These are phyloP conservation scores for Hemisphaericaspora nanyangensis DNA, from an alignment of 805 yeast genomes.

Conservation along the genomic window DNA sequence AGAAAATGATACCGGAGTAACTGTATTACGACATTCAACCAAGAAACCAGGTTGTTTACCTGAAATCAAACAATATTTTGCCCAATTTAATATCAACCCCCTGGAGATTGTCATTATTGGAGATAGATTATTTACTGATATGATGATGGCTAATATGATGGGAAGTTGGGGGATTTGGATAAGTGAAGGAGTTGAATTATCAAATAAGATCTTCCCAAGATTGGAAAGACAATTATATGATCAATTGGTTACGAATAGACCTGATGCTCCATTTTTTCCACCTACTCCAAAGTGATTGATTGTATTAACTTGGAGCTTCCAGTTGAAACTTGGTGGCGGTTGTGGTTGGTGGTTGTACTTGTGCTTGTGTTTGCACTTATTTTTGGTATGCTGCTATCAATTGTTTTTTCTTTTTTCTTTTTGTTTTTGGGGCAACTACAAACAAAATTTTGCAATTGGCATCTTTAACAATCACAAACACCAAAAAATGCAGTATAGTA, in stretches of 20 bases:
- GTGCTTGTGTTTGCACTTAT: no score
- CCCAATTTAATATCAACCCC: conserved; percentile 44
- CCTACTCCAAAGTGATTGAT: conserved; percentile 12
- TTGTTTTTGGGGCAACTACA: no score
- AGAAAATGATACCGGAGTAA: conserved; percentile 63
- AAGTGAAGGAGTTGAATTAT: conserved; percentile 63
- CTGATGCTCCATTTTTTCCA: conserved; percentile 16
- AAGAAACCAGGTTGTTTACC: conserved; percentile 79
- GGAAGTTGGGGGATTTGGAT: conserved; percentile 86
- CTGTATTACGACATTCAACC: conserved; percentile 65
- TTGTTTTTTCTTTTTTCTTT: not conserved
- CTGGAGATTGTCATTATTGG: conserved; percentile 82
- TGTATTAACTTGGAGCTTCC: no score
- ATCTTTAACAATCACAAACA: no score
- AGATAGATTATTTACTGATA: conserved; percentile 86
- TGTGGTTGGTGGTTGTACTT: not conserved
- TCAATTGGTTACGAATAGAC: conserved; percentile 15
- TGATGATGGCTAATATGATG: conserved; percentile 92
- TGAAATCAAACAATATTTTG: conserved; percentile 64
- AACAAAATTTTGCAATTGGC: no score
- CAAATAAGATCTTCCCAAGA: conserved; percentile 48
- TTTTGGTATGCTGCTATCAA: not conserved
- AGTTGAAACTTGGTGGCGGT: no score
- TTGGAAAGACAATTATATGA: conserved; percentile 45
- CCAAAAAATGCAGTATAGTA: no score